Conservation (phyloP, 495 filamentous ascomycete species). For the Penicillium daleae region DNA sequence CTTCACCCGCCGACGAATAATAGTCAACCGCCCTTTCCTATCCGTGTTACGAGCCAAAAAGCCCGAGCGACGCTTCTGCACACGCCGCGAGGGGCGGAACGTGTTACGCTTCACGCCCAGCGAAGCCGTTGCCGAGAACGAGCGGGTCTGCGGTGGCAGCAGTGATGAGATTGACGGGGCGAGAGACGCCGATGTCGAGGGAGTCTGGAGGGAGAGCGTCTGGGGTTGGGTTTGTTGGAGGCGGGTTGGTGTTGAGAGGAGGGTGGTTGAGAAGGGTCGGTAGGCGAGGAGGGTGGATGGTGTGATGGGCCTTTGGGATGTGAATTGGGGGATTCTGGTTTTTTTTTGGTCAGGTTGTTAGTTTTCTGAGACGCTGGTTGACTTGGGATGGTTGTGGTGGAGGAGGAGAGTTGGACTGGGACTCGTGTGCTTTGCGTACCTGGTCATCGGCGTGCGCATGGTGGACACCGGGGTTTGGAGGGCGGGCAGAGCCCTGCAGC, state of each 20-base stretch:
- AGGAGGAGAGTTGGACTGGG: background rate
- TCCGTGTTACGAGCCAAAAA: constrained; percentile 64
- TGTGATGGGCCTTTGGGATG: constrained; percentile 20
- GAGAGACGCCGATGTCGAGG: constrained; percentile 19
- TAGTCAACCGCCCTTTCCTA: constrained; percentile 57
- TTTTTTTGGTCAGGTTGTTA: constrained; percentile 6
- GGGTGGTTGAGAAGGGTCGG: constrained; percentile 30
- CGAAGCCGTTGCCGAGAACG: constrained; percentile 47
- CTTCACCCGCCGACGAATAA: constrained; percentile 62
- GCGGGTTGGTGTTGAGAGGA: constrained; percentile 37
- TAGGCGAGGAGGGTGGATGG: constrained; percentile 21
- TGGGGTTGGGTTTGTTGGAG: constrained; percentile 34
- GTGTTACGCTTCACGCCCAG: constrained; percentile 62
- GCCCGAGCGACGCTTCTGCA: constrained; percentile 72
- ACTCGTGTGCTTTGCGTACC: constrained; percentile 22
- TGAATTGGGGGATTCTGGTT: constrained; percentile 28
- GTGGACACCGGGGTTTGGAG: constrained; percentile 24
- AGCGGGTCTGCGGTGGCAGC: constrained; percentile 38
- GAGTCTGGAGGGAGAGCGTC: constrained; percentile 21
- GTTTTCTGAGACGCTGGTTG: background rate
- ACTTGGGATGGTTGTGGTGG: background rate
- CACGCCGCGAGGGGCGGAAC: constrained; percentile 66
- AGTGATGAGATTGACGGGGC: constrained; percentile 33
- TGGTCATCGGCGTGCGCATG: constrained; percentile 28
- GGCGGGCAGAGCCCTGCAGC: constrained; percentile 39